Conservation (phyloP, 441 rosid genomes). For the Erodium chrysanthum region DNA sequence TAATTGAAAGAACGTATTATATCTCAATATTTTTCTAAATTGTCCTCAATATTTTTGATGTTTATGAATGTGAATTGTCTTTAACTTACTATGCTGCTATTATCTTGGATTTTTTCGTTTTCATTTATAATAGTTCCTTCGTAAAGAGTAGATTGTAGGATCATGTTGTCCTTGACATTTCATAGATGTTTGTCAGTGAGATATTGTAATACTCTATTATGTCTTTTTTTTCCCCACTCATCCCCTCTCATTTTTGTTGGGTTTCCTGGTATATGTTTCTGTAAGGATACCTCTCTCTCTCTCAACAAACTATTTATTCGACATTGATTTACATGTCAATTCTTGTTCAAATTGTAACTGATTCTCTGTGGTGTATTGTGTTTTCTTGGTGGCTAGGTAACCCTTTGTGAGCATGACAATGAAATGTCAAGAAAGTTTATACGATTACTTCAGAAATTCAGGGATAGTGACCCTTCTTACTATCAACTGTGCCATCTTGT, state of each 20-base stretch:
- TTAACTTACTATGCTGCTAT: background rate
- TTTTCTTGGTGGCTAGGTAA: constrained; percentile 43
- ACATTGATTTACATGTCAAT: background rate
- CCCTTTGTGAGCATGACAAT: constrained; percentile 47
- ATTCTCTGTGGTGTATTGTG: background rate
- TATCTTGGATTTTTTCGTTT: background rate
- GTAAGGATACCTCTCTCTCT: background rate
- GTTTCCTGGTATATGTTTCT: background rate
- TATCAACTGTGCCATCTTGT: constrained; percentile 65
- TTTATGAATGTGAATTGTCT: background rate
- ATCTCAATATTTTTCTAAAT: background rate
- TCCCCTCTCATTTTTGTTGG: background rate
- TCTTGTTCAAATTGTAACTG: background rate
- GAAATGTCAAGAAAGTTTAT: constrained; percentile 80
- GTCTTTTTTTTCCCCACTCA: background rate
- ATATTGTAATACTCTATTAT: background rate
- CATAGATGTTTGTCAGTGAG: background rate
- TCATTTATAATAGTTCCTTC: background rate
- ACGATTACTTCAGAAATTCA: constrained; percentile 46
- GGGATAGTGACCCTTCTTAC: constrained; percentile 66
- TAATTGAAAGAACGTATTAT: background rate
- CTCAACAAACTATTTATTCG: background rate
- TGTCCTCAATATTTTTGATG: background rate
- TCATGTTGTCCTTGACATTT: background rate
- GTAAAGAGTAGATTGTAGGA: background rate